Evolutionary conservation across 257 asterid genomes (phyloP).

Genomic region (Osmanthus fragrans): DNA sequence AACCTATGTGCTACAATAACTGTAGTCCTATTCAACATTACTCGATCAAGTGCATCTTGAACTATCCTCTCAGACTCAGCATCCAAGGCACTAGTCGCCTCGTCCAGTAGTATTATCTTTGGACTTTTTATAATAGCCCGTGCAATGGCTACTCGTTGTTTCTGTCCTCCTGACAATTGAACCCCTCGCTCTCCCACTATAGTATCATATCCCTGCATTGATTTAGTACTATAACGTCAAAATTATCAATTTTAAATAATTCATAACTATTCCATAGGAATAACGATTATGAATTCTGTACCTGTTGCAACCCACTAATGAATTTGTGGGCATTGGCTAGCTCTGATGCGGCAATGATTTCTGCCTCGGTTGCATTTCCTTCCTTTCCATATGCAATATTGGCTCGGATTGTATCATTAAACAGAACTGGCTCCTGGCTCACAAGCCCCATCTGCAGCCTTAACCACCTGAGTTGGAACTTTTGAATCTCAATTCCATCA

Average conservation of each 20-base stretch:
- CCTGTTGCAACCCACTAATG: slow-evolving; percentile 68
- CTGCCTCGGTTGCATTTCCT: slow-evolving; percentile 79
- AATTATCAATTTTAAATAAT: neutral
- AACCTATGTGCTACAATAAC: slow-evolving; percentile 83
- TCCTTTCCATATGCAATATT: slow-evolving; percentile 83
- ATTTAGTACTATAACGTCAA: neutral
- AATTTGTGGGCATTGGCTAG: slow-evolving; percentile 89
- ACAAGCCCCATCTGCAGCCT: slow-evolving; percentile 95
- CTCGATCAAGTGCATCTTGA: slow-evolving; percentile 78
- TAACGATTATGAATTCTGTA: neutral
- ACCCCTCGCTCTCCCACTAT: slow-evolving; percentile 80
- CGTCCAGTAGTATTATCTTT: slow-evolving; percentile 70
- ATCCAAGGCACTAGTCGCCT: slow-evolving; percentile 85
- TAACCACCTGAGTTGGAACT: slow-evolving; percentile 76
- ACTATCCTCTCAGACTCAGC: slow-evolving; percentile 82
- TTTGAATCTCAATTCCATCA: slow-evolving; percentile 77
- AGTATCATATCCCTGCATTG: slow-evolving; percentile 69
- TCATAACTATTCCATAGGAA: neutral
- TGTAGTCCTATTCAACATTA: slow-evolving; percentile 73
- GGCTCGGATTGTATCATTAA: slow-evolving; percentile 78
- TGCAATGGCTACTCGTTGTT: slow-evolving; percentile 90
- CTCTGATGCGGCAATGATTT: slow-evolving; percentile 72
- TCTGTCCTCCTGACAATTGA: slow-evolving; percentile 85
- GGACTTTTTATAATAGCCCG: slow-evolving; percentile 80
- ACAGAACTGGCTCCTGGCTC: slow-evolving; percentile 84